Evolutionary conservation across 257 asterid species (phyloP).

Genomic region (Ehretia macrophylla): DNA sequence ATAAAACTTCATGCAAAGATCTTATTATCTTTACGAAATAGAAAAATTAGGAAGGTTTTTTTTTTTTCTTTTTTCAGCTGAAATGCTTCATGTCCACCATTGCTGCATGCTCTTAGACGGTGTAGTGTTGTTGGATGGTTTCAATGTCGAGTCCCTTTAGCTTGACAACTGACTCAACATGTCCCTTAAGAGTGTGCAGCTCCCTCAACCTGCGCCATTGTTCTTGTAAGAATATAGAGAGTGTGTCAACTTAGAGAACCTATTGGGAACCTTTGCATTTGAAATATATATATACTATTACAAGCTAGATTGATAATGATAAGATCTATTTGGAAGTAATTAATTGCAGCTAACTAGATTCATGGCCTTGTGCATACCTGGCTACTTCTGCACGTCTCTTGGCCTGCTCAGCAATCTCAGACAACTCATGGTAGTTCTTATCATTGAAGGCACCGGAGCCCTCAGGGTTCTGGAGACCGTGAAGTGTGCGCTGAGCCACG

Average conservation of each 20-base stretch:
- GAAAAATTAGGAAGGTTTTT: not conserved
- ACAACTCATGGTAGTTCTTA: conserved; percentile 41
- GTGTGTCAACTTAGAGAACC: not conserved
- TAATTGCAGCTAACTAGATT: too few relatives aligned
- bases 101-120: conserved; percentile 26
- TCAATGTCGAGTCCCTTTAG: conserved; percentile 66
- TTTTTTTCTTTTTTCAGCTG: not conserved
- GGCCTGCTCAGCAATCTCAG: conserved; percentile 75
- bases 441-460: conserved; percentile 22
- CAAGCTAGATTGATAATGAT: not conserved
- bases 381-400: conserved; percentile 75
- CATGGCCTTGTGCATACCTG: conserved; percentile 30
- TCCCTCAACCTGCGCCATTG: conserved; percentile 56
- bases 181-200: conserved; percentile 80
- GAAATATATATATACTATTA: not conserved
- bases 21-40: not conserved
- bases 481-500: conserved; percentile 80
- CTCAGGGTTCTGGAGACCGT: conserved; percentile 48
- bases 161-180: conserved; percentile 73
- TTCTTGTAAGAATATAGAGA: conserved; percentile 15
- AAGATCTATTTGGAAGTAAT: too few relatives aligned
- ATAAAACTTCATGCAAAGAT: not conserved
- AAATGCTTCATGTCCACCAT: not conserved
- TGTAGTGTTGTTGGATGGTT: conserved; percentile 63
- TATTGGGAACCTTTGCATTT: not conserved